phyloP scores from a whole-genome alignment of 306 rosid genomes.

The Casuarina glauca region DNA sequence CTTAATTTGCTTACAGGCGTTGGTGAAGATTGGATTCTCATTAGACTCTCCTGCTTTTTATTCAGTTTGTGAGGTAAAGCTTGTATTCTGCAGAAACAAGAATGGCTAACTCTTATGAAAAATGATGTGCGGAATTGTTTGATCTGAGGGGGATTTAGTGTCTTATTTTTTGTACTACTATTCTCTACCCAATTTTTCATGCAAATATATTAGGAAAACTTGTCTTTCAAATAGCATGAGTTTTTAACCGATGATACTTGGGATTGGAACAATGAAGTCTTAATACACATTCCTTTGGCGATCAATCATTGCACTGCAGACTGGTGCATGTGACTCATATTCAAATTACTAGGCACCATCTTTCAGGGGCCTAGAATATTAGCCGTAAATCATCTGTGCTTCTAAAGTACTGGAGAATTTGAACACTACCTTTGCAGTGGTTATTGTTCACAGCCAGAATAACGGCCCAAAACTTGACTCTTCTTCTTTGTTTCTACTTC shows the following conservation, averaged over 20 bases:
- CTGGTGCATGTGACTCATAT: neutral
- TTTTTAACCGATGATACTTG: neutral
- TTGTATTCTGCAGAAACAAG: conserved; percentile 11
- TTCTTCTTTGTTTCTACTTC: neutral
- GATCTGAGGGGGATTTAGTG: neutral
- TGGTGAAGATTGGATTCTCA: conserved; percentile 75
- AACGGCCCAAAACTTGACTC: neutral
- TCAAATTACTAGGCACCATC: neutral
- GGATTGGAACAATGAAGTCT: neutral
- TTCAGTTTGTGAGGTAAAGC: conserved; percentile 80
- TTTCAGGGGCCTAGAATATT: neutral
- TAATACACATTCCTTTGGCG: neutral
- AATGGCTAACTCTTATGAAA: conserved; percentile 6
- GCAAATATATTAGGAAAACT: neutral
- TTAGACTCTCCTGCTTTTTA: conserved; percentile 92
- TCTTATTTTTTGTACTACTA: neutral
- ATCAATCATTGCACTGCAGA: neutral
- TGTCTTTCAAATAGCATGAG: neutral
- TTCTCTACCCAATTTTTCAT: neutral
- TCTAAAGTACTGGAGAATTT: neutral
- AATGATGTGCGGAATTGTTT: neutral
- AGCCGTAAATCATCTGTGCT: neutral
- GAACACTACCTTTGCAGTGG: neutral
- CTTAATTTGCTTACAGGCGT: conserved; percentile 51
- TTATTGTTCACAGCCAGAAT: neutral